Evolutionary conservation across 2,329 filamentous ascomycete genomes (phyloP).

Genomic region (Colletotrichum falcatum): DNA sequence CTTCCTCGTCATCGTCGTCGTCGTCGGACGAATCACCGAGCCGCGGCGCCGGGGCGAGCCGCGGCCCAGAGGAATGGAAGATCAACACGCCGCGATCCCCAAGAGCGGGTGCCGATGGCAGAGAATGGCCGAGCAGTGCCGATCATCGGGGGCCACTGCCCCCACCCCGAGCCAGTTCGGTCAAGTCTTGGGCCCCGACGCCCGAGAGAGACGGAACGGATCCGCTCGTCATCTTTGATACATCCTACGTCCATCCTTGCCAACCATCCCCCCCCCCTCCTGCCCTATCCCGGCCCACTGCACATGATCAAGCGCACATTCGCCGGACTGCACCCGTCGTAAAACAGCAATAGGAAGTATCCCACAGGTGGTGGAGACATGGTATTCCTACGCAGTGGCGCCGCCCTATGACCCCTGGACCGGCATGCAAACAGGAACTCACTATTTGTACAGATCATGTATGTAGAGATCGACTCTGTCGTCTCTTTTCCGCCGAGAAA

Average conservation of each 20-base stretch:
- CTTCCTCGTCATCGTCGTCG: background rate
- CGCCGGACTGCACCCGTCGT: background rate
- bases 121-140: background rate
- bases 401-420: background rate
- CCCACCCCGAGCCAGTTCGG: slow-evolving; percentile 25
- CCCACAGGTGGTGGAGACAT: background rate
- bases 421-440: background rate
- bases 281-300: background rate
- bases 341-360: background rate
- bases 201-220: slow-evolving; percentile 20
- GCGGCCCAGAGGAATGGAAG: slow-evolving; percentile 16
- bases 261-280: background rate
- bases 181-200: slow-evolving; percentile 29
- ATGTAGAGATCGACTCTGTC: background rate
- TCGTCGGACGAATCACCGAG: background rate
- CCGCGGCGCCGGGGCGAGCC: slow-evolving; percentile 20
- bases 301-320: background rate
- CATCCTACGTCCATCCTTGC: background rate
- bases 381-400: background rate
- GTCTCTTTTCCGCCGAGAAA: background rate
- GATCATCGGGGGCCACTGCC: slow-evolving; percentile 17
- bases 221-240: background rate
- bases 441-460: no score
- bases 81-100: background rate
- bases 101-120: slow-evolving; percentile 25